A percentile compares a stretch with the other conserved stretches of the same genome.
phyloP scores from a whole-genome alignment of 371 early-diverging fungal genomes.

The Lichtheimia ramosa region DNA sequence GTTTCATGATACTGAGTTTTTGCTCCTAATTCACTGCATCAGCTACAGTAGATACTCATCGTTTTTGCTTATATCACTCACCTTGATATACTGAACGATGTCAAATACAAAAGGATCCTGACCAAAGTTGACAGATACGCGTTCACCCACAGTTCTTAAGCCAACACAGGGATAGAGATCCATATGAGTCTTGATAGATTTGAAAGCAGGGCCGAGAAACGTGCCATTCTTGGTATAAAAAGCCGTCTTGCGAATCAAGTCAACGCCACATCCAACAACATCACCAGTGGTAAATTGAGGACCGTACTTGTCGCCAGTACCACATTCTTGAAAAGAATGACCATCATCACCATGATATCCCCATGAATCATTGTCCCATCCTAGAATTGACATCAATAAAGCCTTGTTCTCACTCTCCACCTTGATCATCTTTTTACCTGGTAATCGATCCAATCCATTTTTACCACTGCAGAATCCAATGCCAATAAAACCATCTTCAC shows the following conservation, averaged over 20 bases:
- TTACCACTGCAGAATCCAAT: slow-evolving; percentile 76
- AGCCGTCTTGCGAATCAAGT: slow-evolving; percentile 72
- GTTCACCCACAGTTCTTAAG: slow-evolving; percentile 86
- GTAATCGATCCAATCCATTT: slow-evolving; percentile 67
- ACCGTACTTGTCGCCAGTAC: slow-evolving; percentile 83
- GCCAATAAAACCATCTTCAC: slow-evolving; percentile 91
- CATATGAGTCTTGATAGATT: slow-evolving; percentile 27
- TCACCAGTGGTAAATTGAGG: slow-evolving; percentile 93
- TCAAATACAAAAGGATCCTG: slow-evolving; percentile 81
- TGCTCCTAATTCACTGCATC: not conserved
- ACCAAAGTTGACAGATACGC: slow-evolving; percentile 91
- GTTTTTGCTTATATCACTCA: slow-evolving; percentile 11
- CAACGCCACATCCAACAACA: slow-evolving; percentile 89
- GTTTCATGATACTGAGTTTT: slow-evolving; percentile 1
- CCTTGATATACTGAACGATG: slow-evolving; percentile 77
- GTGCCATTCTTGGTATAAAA: slow-evolving; percentile 95
- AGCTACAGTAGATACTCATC: too few species aligned
- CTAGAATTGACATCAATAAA: slow-evolving; percentile 28
- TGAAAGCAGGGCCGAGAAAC: slow-evolving; percentile 65
- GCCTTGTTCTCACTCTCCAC: too few species aligned
- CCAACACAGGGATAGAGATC: slow-evolving; percentile 85
- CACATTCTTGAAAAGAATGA: slow-evolving; percentile 74
- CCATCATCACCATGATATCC: slow-evolving; percentile 97
- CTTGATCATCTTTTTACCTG: slow-evolving; percentile 57
- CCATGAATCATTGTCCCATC: slow-evolving; percentile 84